These are phyloP conservation scores for Kwoniella heveanensis DNA, from an alignment of 768 basidiomycete genomes.

Conservation along the genomic window DNA sequence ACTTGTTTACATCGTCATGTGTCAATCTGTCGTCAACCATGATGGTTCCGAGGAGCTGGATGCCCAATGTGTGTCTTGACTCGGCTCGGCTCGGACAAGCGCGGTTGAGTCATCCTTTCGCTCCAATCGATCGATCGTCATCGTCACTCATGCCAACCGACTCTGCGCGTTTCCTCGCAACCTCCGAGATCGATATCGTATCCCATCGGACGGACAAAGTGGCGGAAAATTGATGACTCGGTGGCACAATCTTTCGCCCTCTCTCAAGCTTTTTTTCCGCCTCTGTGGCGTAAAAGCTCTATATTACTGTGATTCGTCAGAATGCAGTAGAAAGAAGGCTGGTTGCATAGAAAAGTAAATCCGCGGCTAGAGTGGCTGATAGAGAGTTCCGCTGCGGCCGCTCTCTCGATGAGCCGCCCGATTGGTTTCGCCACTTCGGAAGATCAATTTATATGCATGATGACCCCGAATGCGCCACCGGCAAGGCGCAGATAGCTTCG, in stretches of 20 bases:
- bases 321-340: background rate
- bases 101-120: no score
- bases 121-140: background rate
- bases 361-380: no score
- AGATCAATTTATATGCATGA: background rate
- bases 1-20: background rate
- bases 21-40: background rate
- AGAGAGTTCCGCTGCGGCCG: no score
- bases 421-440: background rate
- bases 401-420: no score
- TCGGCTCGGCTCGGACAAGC: no score
- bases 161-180: no score
- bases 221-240: background rate
- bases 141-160: no score
- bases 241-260: background rate
- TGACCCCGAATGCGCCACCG: background rate
- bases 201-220: background rate
- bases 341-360: background rate
- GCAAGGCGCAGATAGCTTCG: background rate
- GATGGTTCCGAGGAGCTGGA: background rate
- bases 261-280: no score
- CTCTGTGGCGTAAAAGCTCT: no score
- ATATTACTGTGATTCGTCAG: no score
- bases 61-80: no score
- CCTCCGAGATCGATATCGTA: background rate